These are phyloP conservation scores for Boletus rubescentipes DNA, from an alignment of 768 basidiomycete species.

Conservation along the genomic window DNA sequence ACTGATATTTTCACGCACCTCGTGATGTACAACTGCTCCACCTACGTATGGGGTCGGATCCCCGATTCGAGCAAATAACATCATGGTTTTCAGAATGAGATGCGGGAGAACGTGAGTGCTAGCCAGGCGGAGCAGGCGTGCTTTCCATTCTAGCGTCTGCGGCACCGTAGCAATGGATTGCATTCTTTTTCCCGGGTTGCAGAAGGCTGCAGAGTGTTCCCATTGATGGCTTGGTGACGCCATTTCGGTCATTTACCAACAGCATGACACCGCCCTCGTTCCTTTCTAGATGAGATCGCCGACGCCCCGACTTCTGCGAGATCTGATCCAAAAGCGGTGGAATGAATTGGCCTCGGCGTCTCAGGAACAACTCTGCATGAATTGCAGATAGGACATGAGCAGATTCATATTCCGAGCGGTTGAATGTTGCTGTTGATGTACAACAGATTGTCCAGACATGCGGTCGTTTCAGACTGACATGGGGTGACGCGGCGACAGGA, in stretches of 20 bases:
- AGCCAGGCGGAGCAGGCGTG: constrained; percentile 32
- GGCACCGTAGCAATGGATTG: constrained; percentile 22
- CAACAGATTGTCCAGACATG: constrained; percentile 7
- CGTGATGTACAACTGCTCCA: constrained; percentile 18
- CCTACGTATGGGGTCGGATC: constrained; percentile 22
- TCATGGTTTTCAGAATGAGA: constrained; percentile 14
- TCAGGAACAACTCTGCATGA: background rate
- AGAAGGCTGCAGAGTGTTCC: constrained; percentile 9
- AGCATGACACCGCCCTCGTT: constrained; percentile 11
- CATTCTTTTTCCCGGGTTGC: constrained; percentile 16
- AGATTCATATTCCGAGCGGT: background rate
- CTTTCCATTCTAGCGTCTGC: constrained; percentile 30
- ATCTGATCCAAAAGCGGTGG: constrained; percentile 9
- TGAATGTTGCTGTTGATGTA: background rate
- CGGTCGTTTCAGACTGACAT: constrained; percentile 17
- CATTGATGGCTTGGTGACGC: constrained; percentile 22
- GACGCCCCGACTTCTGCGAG: constrained; percentile 15
- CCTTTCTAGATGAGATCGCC: constrained; percentile 17
- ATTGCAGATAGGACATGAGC: background rate
- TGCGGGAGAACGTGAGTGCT: constrained; percentile 17
- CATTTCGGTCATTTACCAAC: constrained; percentile 22
- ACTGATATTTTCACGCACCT: constrained; percentile 10
- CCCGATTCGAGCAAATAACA: constrained; percentile 20
- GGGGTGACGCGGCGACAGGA: constrained; percentile 2
- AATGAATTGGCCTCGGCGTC: background rate